phyloP scores from a whole-genome alignment of 495 filamentous ascomycete species.

The Xanthoparmelia taractica region DNA sequence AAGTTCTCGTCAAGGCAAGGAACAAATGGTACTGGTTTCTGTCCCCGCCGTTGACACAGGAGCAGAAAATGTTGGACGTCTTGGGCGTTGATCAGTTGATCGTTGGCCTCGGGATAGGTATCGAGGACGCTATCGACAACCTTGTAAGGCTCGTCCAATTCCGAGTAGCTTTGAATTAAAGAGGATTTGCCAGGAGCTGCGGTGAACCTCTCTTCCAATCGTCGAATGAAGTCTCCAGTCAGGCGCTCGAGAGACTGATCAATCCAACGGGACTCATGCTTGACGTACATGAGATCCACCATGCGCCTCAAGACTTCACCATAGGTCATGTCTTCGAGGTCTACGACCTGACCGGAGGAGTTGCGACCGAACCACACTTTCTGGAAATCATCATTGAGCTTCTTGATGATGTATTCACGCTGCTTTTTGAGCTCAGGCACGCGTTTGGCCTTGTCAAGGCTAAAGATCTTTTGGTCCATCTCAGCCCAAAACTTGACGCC shows the following conservation, averaged over 20 bases:
- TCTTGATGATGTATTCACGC: slow-evolving; percentile 91
- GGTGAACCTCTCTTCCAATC: slow-evolving; percentile 89
- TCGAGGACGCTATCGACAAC: slow-evolving; percentile 70
- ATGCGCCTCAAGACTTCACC: slow-evolving; percentile 84
- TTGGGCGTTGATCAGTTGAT: slow-evolving; percentile 91
- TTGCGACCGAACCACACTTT: slow-evolving; percentile 98
- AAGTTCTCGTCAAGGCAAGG: slow-evolving; percentile 90
- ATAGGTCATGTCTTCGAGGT: slow-evolving; percentile 98
- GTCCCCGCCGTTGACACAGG: slow-evolving; percentile 83
- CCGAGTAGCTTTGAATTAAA: slow-evolving; percentile 74
- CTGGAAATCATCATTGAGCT: slow-evolving; percentile 95
- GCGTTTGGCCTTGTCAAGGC: slow-evolving; percentile 88
- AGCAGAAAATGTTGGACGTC: slow-evolving; percentile 94
- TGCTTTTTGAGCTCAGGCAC: slow-evolving; percentile 86
- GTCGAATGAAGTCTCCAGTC: slow-evolving; percentile 89
- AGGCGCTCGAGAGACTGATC: slow-evolving; percentile 73
- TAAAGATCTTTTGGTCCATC: slow-evolving; percentile 97
- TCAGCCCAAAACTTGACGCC: slow-evolving; percentile 95
- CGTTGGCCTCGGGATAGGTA: slow-evolving; percentile 75
- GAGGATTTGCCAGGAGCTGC: slow-evolving; percentile 58
- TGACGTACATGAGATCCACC: slow-evolving; percentile 94
- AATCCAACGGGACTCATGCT: slow-evolving; percentile 90
- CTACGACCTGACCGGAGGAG: slow-evolving; percentile 70
- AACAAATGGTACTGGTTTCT: slow-evolving; percentile 96
- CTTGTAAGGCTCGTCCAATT: slow-evolving; percentile 74